Percentiles rank a stretch among this genome's conserved stretches.
phyloP scores from a whole-genome alignment of 106 monocot species.

The Platanthera zijinensis region DNA sequence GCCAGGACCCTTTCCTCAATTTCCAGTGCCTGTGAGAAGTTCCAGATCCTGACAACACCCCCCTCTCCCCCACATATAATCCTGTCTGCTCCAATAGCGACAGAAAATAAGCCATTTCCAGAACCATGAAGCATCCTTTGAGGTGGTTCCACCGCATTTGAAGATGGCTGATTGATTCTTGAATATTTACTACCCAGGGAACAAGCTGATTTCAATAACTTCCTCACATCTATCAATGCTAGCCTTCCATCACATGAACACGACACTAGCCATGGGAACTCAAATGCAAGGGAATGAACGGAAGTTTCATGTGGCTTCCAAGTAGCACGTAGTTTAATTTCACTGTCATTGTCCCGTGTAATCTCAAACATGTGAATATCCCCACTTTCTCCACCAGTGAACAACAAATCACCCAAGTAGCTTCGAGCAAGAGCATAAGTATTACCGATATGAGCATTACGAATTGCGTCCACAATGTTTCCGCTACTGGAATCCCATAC shows the following conservation, averaged over 20 bases:
- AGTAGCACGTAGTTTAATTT: constrained; percentile 27
- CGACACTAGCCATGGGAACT: constrained; percentile 88
- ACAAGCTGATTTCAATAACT: constrained; percentile 29
- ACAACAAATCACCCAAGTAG: constrained; percentile 53
- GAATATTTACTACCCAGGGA: constrained; percentile 1
- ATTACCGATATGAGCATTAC: constrained; percentile 40
- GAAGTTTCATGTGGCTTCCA: constrained; percentile 58
- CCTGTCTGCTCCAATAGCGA: constrained; percentile 60
- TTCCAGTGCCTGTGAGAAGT: constrained; percentile 76
- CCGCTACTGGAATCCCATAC: constrained; percentile 54
- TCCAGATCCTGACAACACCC: constrained; percentile 64
- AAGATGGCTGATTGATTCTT: constrained; percentile 1
- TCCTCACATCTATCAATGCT: constrained; percentile 70
- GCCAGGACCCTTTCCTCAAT: constrained; percentile 55
- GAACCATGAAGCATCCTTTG: constrained; percentile 82
- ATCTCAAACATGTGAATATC: constrained; percentile 58
- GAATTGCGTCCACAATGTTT: constrained; percentile 19
- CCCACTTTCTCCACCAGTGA: constrained; percentile 77
- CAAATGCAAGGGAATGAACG: constrained; percentile 68
- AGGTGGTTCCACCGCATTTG: constrained; percentile 38
- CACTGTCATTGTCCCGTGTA: background rate
- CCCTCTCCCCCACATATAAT: constrained; percentile 76
- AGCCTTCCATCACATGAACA: constrained; percentile 67
- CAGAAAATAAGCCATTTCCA: constrained; percentile 47
- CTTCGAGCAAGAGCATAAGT: constrained; percentile 49